Conservation (phyloP, 805 yeast genomes). For the Ogataea thermomethanolica region DNA sequence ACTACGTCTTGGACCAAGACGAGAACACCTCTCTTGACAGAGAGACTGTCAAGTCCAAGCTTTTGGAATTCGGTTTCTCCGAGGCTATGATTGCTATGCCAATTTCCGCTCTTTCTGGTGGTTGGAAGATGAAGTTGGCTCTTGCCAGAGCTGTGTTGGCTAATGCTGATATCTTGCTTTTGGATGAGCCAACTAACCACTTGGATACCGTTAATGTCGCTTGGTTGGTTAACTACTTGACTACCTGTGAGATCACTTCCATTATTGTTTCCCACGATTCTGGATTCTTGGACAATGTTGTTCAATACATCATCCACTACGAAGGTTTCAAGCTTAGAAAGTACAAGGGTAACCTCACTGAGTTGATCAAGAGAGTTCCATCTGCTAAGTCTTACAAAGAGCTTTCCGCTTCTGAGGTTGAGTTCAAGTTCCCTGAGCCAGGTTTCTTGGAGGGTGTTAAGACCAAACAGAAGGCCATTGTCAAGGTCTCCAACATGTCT, state of each 20-base stretch:
- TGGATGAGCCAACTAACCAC: slow-evolving; percentile 99
- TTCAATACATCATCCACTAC: slow-evolving; percentile 98
- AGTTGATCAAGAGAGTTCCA: slow-evolving; percentile 98
- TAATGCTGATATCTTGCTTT: slow-evolving; percentile 95
- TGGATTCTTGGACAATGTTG: slow-evolving; percentile 96
- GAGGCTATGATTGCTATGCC: slow-evolving; percentile 93
- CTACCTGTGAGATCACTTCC: slow-evolving; percentile 97
- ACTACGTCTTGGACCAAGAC: slow-evolving; percentile 75
- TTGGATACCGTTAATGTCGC: slow-evolving; percentile 99
- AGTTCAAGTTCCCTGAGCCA: slow-evolving; percentile 98
- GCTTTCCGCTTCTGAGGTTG: slow-evolving; percentile 96
- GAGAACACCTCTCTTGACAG: slow-evolving; percentile 70
- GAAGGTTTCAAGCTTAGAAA: slow-evolving; percentile 99
- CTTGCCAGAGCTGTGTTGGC: slow-evolving; percentile 98
- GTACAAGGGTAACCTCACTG: slow-evolving; percentile 99
- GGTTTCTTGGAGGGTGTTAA: slow-evolving; percentile 99
- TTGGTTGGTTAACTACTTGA: slow-evolving; percentile 99
- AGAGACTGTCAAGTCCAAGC: slow-evolving; percentile 69
- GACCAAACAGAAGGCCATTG: slow-evolving; percentile 99
- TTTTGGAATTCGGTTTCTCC: slow-evolving; percentile 88
- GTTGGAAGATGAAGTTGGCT: slow-evolving; percentile 99
- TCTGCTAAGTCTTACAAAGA: slow-evolving; percentile 98
- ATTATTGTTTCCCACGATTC: slow-evolving; percentile 99
- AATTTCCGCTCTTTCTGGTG: slow-evolving; percentile 97
- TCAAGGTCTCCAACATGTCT: slow-evolving; percentile 93